Percentiles rank a stretch among this genome's conserved stretches.
These are phyloP conservation scores for Mycena chlorophos DNA, from an alignment of 768 basidiomycete genomes.

Conservation along the genomic window DNA sequence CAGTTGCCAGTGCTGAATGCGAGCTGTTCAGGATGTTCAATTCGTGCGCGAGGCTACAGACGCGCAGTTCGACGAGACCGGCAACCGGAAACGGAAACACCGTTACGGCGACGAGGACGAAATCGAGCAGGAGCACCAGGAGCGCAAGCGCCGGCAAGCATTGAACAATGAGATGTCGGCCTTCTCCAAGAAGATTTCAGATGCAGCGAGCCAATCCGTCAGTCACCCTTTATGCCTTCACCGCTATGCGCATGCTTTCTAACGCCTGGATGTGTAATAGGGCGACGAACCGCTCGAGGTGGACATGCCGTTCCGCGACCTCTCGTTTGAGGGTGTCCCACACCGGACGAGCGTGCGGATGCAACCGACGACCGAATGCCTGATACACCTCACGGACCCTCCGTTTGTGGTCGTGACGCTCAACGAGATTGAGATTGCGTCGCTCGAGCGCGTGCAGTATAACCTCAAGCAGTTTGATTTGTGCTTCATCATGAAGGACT, in stretches of 20 bases:
- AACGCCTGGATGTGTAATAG: constrained; percentile 22
- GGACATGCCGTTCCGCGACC: constrained; percentile 95
- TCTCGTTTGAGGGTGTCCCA: constrained; percentile 96
- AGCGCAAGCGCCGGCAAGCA: constrained; percentile 82
- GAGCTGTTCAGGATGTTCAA: constrained; percentile 77
- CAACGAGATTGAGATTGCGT: constrained; percentile 93
- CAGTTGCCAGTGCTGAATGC: not conserved
- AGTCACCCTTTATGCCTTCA: constrained; percentile 25
- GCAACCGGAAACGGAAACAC: constrained; percentile 96
- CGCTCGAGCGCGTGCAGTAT: constrained; percentile 95
- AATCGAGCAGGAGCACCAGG: constrained; percentile 98
- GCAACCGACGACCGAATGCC: constrained; percentile 94
- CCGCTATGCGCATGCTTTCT: not conserved
- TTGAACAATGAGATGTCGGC: constrained; percentile 93
- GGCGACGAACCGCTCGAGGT: constrained; percentile 86
- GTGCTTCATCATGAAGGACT: constrained; percentile 96
- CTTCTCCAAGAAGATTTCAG: constrained; percentile 90
- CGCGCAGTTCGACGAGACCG: constrained; percentile 97
- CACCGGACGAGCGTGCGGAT: constrained; percentile 92
- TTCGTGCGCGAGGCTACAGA: constrained; percentile 98
- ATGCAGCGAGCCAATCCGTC: constrained; percentile 77
- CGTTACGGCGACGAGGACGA: constrained; percentile 99
- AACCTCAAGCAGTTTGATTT: constrained; percentile 96
- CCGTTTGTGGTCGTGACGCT: constrained; percentile 97
- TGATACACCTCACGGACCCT: constrained; percentile 91